A percentile compares a stretch with the other conserved stretches of the same genome.
Evolutionary conservation across 1,139 yeast species (phyloP).

Genomic region (Diutina catenulata): DNA sequence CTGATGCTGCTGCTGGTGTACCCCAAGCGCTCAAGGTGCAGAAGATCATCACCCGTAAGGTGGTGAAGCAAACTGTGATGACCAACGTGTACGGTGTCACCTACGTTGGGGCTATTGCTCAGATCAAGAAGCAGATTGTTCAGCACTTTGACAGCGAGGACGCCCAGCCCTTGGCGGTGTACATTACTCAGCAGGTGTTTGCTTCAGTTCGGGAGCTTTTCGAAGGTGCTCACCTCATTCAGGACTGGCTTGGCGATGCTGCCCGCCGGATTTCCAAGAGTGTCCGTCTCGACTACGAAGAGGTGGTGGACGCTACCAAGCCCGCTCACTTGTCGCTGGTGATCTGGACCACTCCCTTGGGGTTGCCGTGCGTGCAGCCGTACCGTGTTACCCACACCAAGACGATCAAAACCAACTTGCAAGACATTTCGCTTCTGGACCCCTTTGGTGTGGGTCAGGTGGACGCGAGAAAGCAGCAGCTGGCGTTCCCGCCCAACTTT

Average conservation of each 20-base stretch:
- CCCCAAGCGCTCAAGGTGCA: slow-evolving; percentile 39
- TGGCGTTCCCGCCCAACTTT: slow-evolving; percentile 94
- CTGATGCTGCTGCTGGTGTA: slow-evolving; percentile 48
- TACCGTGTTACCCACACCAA: slow-evolving; percentile 59
- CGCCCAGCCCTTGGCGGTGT: slow-evolving; percentile 39
- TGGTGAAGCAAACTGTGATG: slow-evolving; percentile 96
- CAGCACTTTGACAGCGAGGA: slow-evolving; percentile 32
- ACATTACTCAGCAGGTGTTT: slow-evolving; percentile 70
- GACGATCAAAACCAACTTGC: slow-evolving; percentile 67
- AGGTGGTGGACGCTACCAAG: slow-evolving; percentile 19
- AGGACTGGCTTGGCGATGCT: slow-evolving; percentile 88
- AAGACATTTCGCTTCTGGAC: slow-evolving; percentile 70
- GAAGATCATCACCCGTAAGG: slow-evolving; percentile 68
- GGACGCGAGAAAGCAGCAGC: slow-evolving; percentile 77
- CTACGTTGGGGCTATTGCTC: slow-evolving; percentile 83
- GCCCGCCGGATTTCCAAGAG: slow-evolving; percentile 77
- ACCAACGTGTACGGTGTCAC: slow-evolving; percentile 98
- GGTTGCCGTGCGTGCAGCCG: slow-evolving; percentile 93
- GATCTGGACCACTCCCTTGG: slow-evolving; percentile 95
- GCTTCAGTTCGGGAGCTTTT: slow-evolving; percentile 77
- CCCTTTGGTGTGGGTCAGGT: slow-evolving; percentile 78
- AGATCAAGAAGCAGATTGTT: slow-evolving; percentile 53
- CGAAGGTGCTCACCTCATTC: slow-evolving; percentile 88
- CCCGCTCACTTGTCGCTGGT: slow-evolving; percentile 74
- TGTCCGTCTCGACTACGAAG: slow-evolving; percentile 49